phyloP scores from a whole-genome alignment of 1,284 basidiomycete species.

The Amylostereum chailletii region DNA sequence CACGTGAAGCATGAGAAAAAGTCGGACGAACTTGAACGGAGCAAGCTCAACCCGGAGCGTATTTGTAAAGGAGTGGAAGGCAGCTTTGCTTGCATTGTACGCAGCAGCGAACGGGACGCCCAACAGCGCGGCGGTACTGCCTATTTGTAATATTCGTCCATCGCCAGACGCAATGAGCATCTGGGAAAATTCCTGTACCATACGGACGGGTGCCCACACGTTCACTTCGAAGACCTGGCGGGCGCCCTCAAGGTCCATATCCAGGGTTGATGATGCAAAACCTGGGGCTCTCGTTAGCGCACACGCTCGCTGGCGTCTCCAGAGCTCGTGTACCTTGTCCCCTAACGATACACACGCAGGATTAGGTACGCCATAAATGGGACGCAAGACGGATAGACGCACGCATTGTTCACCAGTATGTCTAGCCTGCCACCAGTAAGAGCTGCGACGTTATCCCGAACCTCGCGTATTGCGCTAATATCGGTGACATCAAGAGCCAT shows the following conservation, averaged over 20 bases:
- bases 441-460: constrained; percentile 12
- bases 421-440: constrained; percentile 21
- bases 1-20: constrained; percentile 3
- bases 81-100: constrained; percentile 24
- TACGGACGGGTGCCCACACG: constrained; percentile 19
- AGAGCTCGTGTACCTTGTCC: too few relatives aligned
- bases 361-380: neutral
- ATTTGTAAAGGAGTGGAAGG: constrained; percentile 18
- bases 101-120: constrained; percentile 19
- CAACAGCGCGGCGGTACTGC: constrained; percentile 18
- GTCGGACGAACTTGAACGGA: constrained; percentile 11
- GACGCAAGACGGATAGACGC: neutral
- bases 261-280: constrained; percentile 4
- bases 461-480: constrained; percentile 13
- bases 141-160: constrained; percentile 20
- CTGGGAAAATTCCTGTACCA: constrained; percentile 21
- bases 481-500: constrained; percentile 23
- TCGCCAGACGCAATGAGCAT: constrained; percentile 20
- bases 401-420: constrained; percentile 26
- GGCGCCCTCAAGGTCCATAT: constrained; percentile 15
- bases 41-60: constrained; percentile 22
- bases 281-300: too few relatives aligned
- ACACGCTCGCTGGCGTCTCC: neutral
- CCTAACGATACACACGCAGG: neutral
- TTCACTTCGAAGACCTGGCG: constrained; percentile 20